These are phyloP conservation scores for Allium cepa DNA, from an alignment of 106 monocot species.

Conservation along the genomic window DNA sequence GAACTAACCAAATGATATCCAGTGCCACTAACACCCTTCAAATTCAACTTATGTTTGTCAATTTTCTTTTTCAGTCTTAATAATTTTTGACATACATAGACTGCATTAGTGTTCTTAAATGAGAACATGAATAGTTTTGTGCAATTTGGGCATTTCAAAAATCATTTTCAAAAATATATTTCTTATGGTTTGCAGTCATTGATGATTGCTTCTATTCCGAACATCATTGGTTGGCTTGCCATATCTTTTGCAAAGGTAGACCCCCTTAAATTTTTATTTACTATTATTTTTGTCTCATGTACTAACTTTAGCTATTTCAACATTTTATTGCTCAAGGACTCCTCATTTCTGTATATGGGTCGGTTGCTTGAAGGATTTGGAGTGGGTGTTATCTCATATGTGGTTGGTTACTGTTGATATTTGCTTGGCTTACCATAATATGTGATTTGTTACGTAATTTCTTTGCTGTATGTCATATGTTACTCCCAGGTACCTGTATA, in stretches of 20 bases:
- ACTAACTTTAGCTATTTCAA: neutral
- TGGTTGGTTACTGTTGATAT: conserved; percentile 23
- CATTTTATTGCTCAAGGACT: conserved; percentile 37
- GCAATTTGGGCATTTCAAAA: too few relatives aligned
- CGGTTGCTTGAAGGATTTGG: conserved; percentile 90
- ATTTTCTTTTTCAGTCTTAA: too few relatives aligned
- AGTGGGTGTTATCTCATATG: conserved; percentile 81
- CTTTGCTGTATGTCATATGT: neutral
- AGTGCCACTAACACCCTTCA: too few relatives aligned
- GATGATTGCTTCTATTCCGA: conserved; percentile 91
- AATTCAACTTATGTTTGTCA: too few relatives aligned
- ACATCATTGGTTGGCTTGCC: conserved; percentile 84
- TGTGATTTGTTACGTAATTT: neutral
- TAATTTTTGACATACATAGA: too few relatives aligned
- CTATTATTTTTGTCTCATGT: too few relatives aligned
- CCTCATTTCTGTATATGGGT: conserved; percentile 92
- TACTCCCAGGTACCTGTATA: conserved; percentile 74
- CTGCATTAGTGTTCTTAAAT: too few relatives aligned
- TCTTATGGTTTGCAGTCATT: conserved; percentile 40
- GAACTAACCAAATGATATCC: too few relatives aligned
- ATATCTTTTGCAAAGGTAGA: conserved; percentile 88
- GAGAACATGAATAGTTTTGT: too few relatives aligned
- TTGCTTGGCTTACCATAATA: neutral
- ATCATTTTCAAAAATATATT: neutral
- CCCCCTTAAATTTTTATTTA: neutral